Evolutionary conservation across 2,329 filamentous ascomycete species (phyloP).

Genomic region (Penicillium sp.): DNA sequence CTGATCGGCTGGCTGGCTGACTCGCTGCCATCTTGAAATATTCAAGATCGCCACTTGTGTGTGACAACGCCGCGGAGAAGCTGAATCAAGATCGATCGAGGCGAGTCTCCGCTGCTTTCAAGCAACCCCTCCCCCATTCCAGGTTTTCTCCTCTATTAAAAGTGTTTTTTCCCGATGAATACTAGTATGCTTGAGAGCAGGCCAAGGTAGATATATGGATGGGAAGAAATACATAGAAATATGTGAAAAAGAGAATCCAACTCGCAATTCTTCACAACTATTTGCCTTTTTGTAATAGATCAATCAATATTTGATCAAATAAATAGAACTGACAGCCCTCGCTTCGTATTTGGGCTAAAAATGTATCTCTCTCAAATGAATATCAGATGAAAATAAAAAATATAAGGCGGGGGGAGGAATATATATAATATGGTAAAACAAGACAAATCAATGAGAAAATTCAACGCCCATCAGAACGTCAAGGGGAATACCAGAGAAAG

Average conservation of each 20-base stretch:
- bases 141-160: too few species aligned
- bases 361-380: neutral
- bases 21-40: neutral
- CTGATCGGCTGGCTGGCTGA: too few species aligned
- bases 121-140: too few species aligned
- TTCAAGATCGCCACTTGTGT: neutral
- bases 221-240: neutral
- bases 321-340: neutral
- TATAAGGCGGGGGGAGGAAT: neutral
- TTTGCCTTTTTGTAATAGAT: neutral
- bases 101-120: too few species aligned
- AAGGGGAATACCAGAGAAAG: slow-evolving; percentile 9
- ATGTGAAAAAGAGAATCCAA: too few species aligned
- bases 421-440: neutral
- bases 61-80: neutral
- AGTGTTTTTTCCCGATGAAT: too few species aligned
- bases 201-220: neutral
- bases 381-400: neutral
- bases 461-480: slow-evolving; percentile 9
- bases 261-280: neutral
- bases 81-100: too few species aligned
- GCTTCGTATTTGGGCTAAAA: neutral
- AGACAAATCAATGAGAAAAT: slow-evolving; percentile 1
- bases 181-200: too few species aligned
- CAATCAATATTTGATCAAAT: neutral